Base-by-base conservation (phyloP, 2,329 filamentous ascomycete species). In the Cryphonectria radicalis region DNA sequence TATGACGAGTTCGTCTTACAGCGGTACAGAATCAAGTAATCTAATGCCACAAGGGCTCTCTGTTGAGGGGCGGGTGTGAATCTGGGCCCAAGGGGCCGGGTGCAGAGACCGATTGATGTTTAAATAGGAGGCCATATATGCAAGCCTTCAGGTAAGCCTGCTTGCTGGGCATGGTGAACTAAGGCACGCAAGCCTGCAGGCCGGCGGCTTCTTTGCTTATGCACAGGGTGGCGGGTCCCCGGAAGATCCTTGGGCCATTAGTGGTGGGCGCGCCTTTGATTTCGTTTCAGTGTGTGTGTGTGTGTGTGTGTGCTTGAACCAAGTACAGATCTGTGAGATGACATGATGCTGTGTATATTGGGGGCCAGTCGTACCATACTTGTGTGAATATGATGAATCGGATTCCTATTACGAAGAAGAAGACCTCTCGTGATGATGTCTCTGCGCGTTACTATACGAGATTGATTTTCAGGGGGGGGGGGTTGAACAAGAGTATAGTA, bases 261-360 rank as follows among this genome's bases (percentile, higher is more conserved):
- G 40, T 42, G 60, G 35, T 35, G 60, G 60, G 60, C 35, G 37
- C 35, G 60, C 22, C 35, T 67, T 67, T 65, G 28, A 66, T 72
- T 70, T 70, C 50, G 70, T 72, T 67, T 72, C 59, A 70, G 40
- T 19, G 32, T n/a, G 22, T 50, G 37, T 40, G 37, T 40, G 10
- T 40, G 37, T 40, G 37, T 40, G 37, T 40, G 37, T 8, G 10
- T 40, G 37, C 3, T 50, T n/a, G 3, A 50, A 7, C 3, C 17
- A 50, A n/a, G 46, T n/a, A 22, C 46, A 50, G 46, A 50, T 50
- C 19, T 50, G 19, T 50, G 8, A n/a, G 46, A 50, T 50, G 46
- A 50, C 46, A n/a, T 50, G 46, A n/a, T 22, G 46, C 10, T 50
- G 19, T n/a, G 46, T 10, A 22, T 50, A 50, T n/a, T 40, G 37